A percentile compares a stretch with the other conserved stretches of the same genome.
Conservation (phyloP, 164 flowering plant species). For the Liquidambar formosana region DNA sequence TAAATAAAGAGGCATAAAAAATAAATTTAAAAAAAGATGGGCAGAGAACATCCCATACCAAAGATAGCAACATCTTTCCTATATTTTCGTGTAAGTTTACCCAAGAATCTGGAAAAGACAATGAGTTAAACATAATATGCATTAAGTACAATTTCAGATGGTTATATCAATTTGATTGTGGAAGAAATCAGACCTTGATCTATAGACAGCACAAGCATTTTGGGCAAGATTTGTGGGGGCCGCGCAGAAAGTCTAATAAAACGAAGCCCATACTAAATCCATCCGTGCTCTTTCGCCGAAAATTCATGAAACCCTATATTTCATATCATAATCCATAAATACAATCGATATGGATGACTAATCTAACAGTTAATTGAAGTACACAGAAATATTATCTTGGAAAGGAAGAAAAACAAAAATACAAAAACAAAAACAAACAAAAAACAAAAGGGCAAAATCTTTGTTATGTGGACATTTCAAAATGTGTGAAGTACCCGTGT, state of each 20-base stretch:
- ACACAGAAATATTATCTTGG: background rate
- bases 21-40: background rate
- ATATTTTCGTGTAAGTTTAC: conserved; percentile 85
- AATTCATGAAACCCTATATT: conserved; percentile 75
- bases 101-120: conserved; percentile 56
- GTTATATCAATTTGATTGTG: background rate
- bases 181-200: conserved; percentile 63
- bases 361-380: background rate
- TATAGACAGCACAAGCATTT: conserved; percentile 82
- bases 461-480: too few relatives aligned
- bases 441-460: too few relatives aligned
- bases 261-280: conserved; percentile 94
- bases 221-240: conserved; percentile 70
- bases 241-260: conserved; percentile 77
- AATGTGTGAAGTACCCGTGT: too few relatives aligned
- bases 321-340: too few relatives aligned
- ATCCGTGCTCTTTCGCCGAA: conserved; percentile 72
- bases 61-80: conserved; percentile 79
- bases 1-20: background rate
- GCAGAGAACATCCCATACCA: conserved; percentile 48
- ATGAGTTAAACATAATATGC: background rate
- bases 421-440: too few relatives aligned
- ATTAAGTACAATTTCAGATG: background rate
- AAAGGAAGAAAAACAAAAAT: too few relatives aligned
- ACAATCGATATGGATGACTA: background rate